Evolutionary conservation across 306 rosid genomes (phyloP), one percentile per base, ranked within the genome.

Genomic region (Fagus crenata): DNA sequence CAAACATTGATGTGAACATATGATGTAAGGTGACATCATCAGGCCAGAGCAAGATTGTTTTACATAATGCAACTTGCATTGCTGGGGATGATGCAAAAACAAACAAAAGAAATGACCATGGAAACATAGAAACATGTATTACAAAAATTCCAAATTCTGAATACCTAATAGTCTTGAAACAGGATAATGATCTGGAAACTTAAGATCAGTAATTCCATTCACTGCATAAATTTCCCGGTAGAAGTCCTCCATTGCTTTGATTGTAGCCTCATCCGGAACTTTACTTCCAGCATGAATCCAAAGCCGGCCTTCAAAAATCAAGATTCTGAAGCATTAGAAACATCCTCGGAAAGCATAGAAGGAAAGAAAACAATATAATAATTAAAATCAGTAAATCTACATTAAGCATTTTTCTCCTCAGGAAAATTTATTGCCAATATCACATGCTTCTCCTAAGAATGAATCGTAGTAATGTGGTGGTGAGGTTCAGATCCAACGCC

Each of bases 211-310:
- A 56, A 92, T 72, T 72, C 97, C 99, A 85, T 95, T 71, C 69
- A 89, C 84, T 1, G 92, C 93, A 84, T 92, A 91, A 75, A 92
- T 82, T 78, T 95, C 97, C 73, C 89, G 68, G 83, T 92, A 92
- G 67, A 95, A 95, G 15, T 81, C 84, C 76, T 92, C 99, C 99
- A 92, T 91, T 69, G 99, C 98, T 80, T 88, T 88, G 83, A 95
- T 89, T 8, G 99, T 95, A 14, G 93, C 85, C 42, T 90, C 97
- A 4, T 92, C 98, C 0, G 98, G 98, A 73, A 92, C 99, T 83
- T 92, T 92, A 85, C 98, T 72, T 1, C 98, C 97, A 37, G 98
- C 99, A 77, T 92, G 99, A 89, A 95, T 92, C 99, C 98, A 92
- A 54, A 95, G 85, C 72, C 97, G 98, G 49, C 99, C 99, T 94